Conservation (phyloP, 257 asterid genomes). For the Buddleja alternifolia region DNA sequence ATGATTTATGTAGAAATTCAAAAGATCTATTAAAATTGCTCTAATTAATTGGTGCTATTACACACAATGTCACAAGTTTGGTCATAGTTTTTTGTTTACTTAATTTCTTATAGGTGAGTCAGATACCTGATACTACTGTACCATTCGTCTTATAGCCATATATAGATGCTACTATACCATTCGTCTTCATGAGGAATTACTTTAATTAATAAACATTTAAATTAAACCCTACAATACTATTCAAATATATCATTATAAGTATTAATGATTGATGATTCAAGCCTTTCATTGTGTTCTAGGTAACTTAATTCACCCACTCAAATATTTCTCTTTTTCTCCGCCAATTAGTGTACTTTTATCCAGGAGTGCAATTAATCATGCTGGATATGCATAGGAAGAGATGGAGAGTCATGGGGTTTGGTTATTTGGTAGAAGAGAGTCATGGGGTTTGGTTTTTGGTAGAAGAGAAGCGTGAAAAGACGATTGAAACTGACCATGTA, state of each 20-base stretch:
- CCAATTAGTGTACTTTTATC: no score
- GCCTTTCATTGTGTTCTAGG: neutral
- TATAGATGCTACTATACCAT: neutral
- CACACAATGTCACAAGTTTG: neutral
- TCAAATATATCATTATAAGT: no score
- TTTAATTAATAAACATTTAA: neutral
- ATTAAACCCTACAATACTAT: no score
- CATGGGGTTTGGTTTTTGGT: no score
- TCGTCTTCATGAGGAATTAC: neutral
- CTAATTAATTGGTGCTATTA: neutral
- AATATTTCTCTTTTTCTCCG: no score
- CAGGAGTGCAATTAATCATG: no score
- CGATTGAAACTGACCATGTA: no score
- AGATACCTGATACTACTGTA: neutral
- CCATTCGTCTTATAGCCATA: neutral
- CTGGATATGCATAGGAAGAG: no score
- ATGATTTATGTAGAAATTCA: neutral
- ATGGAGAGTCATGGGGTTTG: no score
- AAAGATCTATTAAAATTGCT: neutral
- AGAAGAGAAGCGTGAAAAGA: no score
- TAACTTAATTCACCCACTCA: neutral
- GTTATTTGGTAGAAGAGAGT: no score
- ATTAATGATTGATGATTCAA: neutral
- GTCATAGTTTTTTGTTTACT: neutral
- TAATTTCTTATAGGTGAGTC: neutral